Evolutionary conservation across 768 basidiomycete genomes (phyloP), one percentile per base, ranked within the genome.

Genomic region (Trametes meyenii): DNA sequence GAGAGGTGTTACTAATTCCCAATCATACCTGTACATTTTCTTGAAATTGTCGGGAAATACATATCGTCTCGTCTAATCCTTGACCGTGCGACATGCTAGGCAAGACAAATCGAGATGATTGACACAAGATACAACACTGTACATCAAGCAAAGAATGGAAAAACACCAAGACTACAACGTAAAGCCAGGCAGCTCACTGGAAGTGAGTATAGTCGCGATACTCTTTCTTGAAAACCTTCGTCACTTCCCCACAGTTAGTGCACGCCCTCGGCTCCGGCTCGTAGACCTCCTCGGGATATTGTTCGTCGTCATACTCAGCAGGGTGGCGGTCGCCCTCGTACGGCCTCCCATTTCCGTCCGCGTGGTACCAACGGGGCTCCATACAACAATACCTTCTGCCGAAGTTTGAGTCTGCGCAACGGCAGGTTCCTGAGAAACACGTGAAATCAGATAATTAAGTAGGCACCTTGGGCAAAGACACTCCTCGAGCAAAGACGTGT

Each of bases 251-350:
- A 60, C 75, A 77, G 49, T 72, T 76, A 36, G 67, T 70, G 61
- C 75, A 76, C 36, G 67, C 64, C 52, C 71, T 62, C 12, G 69
- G 58, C 43, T 69, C 63, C 8, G 69, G 49, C 52, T 76, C 73
- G 44, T 69, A 77, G 2, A 66, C 60, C 8, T 75, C 69, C 1
- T 70, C 68, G 7, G 57, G 40, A 26, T 67, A 69, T 12, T 60
- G 50, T 3, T 61, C 64, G 12, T 57, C 66, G 21, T 36, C 45
- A 55, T 69, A 64, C 3, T 61, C 55, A 6, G 53, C 56, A 6
- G 76, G 75, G 55, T 76, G 75, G 16, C 72, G 66, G 50, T 76
- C 75, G 5, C 75, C 74, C 38, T 51, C 58, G 60, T 75, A 77
- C 2, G 50, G 16, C 29, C 61, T 64, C n/a, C 66, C 70, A 36